Evolutionary conservation across 305 asterid genomes (phyloP), one percentile per base, ranked within the genome.

Genomic region (Fraxinus floribunda): DNA sequence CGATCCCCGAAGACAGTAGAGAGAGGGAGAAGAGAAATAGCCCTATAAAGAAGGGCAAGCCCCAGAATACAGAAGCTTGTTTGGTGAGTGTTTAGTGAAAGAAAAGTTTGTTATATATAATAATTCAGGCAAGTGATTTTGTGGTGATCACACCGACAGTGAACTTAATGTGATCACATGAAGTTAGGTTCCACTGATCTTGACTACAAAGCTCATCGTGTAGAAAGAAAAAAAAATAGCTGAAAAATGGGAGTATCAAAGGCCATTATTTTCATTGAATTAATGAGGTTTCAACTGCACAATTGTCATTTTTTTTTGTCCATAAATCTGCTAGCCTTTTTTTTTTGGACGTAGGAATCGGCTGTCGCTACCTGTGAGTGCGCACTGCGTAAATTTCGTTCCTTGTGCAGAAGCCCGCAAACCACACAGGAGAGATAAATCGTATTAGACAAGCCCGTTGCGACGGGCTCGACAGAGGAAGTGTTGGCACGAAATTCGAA

Each of bases 101-200:
- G 64, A 76, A 44, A 4, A 15, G 11, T 72, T 16, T 76, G 46
- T 22, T 84, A 76, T 89, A 79, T 86, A 87, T 80, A 90, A 20
- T 79, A 82, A 75, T 76, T 79, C 52, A 20, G 39, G 44, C 64
- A 35, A 62, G 36, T 55, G 34, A 9, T 70, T 11, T 55, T 22
- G 73, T 64, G 77, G 60, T 77, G 68, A 74, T 86, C 74, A 84
- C 36, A 84, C 94, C 93, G 91, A 89, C 91, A 86, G 44, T 34
- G 72, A 86, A 82, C 84, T 86, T 93, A 85, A 90, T 91, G 88
- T 26, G 79, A 81, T 92, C 97, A 91, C 98, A 90, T 90, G 95
- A 84, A 90, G 83, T 90, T 82, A 86, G 97, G 97, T 85, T 87
- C 93, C 91, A 83, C 57, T 76, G 89, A 90, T 79, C 82, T 75